phyloP scores from a whole-genome alignment of 768 basidiomycete genomes.

The Lentinus brumalis region DNA sequence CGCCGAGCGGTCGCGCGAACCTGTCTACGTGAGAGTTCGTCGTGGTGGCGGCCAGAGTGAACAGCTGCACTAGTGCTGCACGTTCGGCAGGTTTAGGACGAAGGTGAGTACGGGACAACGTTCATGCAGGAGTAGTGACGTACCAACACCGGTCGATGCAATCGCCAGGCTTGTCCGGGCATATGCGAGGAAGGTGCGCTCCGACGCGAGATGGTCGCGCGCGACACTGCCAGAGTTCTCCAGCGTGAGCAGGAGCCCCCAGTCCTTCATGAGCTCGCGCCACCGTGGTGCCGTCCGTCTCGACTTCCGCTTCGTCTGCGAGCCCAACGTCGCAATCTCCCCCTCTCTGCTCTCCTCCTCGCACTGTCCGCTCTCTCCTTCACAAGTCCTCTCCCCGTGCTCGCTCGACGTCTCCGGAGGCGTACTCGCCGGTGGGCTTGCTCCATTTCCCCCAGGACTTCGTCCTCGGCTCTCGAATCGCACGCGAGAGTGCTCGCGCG shows the following conservation, averaged over 20 bases:
- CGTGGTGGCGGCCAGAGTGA: slow-evolving; percentile 38
- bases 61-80: slow-evolving; percentile 50
- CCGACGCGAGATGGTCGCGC: slow-evolving; percentile 54
- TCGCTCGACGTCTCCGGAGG: too few species aligned
- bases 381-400: too few species aligned
- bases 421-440: background rate
- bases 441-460: too few species aligned
- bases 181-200: slow-evolving; percentile 54
- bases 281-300: background rate
- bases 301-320: background rate
- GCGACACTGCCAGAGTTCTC: slow-evolving; percentile 53
- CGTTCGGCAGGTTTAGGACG: too few species aligned
- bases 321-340: background rate
- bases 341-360: background rate
- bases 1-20: slow-evolving; percentile 48
- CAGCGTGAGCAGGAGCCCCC: slow-evolving; percentile 34
- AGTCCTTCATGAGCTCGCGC: slow-evolving; percentile 2
- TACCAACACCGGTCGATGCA: slow-evolving; percentile 52
- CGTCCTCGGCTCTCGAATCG: background rate
- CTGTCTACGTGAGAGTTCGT: slow-evolving; percentile 21
- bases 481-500: background rate
- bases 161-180: slow-evolving; percentile 51
- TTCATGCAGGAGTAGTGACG: slow-evolving; percentile 10
- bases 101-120: background rate
- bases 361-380: background rate